Conservation (phyloP, 108 stramenopile genomes). For the Cyclotella baltica region DNA sequence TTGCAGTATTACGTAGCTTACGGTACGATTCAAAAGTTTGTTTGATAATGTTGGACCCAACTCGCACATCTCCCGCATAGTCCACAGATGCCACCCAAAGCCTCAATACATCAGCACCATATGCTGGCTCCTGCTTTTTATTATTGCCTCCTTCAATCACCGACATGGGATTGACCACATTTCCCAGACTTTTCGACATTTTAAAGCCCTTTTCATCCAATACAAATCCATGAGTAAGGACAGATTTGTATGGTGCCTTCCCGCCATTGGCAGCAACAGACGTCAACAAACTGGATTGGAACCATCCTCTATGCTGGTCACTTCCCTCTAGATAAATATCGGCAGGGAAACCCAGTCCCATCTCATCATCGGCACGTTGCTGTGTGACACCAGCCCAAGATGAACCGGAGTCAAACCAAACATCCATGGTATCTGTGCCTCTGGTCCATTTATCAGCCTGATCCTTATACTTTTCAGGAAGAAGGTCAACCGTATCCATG, state of each 20-base stretch:
- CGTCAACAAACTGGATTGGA: conserved; percentile 97
- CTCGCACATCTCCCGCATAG: conserved; percentile 94
- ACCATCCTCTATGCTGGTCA: conserved; percentile 99
- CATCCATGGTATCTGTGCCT: conserved; percentile 99
- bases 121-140: conserved; percentile 94
- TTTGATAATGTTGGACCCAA: conserved; percentile 93
- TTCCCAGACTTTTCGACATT: conserved; percentile 99
- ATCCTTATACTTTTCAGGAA: conserved; percentile 84
- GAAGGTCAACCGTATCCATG: conserved; percentile 87
- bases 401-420: conserved; percentile 99
- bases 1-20: conserved; percentile 95
- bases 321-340: conserved; percentile 94
- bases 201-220: conserved; percentile 98
- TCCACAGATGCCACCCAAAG: conserved; percentile 98
- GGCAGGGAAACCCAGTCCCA: conserved; percentile 84
- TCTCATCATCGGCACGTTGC: conserved; percentile 72
- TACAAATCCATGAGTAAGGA: conserved; percentile 98
- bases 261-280: conserved; percentile 89
- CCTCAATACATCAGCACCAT: conserved; percentile 98
- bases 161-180: conserved; percentile 94
- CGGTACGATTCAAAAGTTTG: conserved; percentile 96
- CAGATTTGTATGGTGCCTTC: conserved; percentile 93
- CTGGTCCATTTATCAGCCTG: conserved; percentile 93
- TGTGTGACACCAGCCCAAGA: conserved; percentile 96
- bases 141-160: conserved; percentile 97